Evolutionary conservation across 2,329 filamentous ascomycete genomes (phyloP).

Genomic region (Ophiostoma pallidulum): DNA sequence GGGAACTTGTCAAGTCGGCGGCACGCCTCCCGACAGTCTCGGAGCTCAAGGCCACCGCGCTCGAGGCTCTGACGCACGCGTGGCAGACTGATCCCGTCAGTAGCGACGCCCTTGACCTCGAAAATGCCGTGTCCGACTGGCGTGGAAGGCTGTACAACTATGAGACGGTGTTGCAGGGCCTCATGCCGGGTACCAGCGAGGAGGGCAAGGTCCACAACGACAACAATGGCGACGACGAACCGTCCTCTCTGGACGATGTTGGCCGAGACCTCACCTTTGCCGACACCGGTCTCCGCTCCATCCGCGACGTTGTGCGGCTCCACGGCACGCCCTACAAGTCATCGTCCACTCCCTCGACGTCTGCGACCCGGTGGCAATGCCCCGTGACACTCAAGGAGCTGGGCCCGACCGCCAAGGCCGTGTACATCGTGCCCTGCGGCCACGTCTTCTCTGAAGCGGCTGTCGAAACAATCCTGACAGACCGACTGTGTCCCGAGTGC

Average conservation of each 20-base stretch:
- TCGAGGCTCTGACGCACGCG: slow-evolving; percentile 74
- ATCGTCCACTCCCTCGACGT: slow-evolving; percentile 25
- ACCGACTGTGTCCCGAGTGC: slow-evolving; percentile 60
- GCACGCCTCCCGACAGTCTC: slow-evolving; percentile 72
- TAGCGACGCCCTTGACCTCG: slow-evolving; percentile 56
- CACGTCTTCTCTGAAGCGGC: slow-evolving; percentile 87
- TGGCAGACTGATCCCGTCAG: slow-evolving; percentile 89
- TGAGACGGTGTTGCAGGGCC: slow-evolving; percentile 65
- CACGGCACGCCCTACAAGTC: slow-evolving; percentile 50
- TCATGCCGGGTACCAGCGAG: slow-evolving; percentile 45
- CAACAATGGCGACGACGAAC: background rate
- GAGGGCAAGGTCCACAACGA: background rate
- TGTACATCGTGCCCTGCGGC: slow-evolving; percentile 89
- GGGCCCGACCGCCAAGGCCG: slow-evolving; percentile 66
- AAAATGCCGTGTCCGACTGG: slow-evolving; percentile 75
- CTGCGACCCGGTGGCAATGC: slow-evolving; percentile 58
- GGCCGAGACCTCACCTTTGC: slow-evolving; percentile 31
- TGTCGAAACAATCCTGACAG: slow-evolving; percentile 62
- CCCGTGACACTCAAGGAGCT: slow-evolving; percentile 81
- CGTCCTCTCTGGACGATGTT: slow-evolving; percentile 32
- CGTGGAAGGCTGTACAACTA: slow-evolving; percentile 88
- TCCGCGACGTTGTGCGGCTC: slow-evolving; percentile 82
- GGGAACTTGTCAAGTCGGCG: slow-evolving; percentile 91
- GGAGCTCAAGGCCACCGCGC: slow-evolving; percentile 79
- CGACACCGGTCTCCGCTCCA: slow-evolving; percentile 57